A percentile compares a stretch with the other conserved stretches of the same genome.
These are phyloP conservation scores for Tylopilus felleus DNA, from an alignment of 768 basidiomycete species.

Conservation along the genomic window DNA sequence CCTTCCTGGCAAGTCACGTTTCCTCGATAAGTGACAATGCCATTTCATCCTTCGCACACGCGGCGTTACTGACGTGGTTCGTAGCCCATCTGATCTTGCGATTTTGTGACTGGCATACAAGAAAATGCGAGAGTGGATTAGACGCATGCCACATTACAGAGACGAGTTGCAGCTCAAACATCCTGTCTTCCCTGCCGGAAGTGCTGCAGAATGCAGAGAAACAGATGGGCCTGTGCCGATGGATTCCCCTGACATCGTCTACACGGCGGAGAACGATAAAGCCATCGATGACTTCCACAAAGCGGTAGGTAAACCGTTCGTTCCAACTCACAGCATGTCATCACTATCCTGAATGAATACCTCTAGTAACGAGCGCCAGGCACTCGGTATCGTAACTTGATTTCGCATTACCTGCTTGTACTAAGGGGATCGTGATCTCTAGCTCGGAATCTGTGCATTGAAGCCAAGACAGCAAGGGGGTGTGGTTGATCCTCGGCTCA, in stretches of 20 bases:
- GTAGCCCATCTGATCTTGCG: constrained; percentile 26
- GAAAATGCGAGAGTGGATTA: constrained; percentile 22
- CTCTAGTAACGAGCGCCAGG: constrained; percentile 30
- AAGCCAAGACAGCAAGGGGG: constrained; percentile 54
- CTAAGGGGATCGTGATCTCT: not conserved
- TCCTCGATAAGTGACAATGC: constrained; percentile 39
- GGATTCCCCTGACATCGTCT: constrained; percentile 29
- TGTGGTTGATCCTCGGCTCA: constrained; percentile 59
- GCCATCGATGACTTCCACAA: constrained; percentile 31
- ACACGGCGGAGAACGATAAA: constrained; percentile 34
- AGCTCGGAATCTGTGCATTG: constrained; percentile 70
- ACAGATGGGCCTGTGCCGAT: constrained; percentile 20
- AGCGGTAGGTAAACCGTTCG: constrained; percentile 10
- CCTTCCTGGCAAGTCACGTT: constrained; percentile 49
- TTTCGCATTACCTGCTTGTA: not conserved
- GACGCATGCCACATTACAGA: constrained; percentile 42
- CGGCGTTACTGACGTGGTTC: not conserved
- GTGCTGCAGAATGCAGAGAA: constrained; percentile 26
- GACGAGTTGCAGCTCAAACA: constrained; percentile 29
- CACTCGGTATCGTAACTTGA: constrained; percentile 27
- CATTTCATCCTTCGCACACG: not conserved
- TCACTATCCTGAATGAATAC: not conserved
- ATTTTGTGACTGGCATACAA: constrained; percentile 29
- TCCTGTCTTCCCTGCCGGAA: constrained; percentile 18
- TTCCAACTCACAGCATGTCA: not conserved